These are phyloP conservation scores for Tolypocladium cylindrosporum DNA, from an alignment of 2,329 filamentous ascomycete genomes.

Conservation along the genomic window DNA sequence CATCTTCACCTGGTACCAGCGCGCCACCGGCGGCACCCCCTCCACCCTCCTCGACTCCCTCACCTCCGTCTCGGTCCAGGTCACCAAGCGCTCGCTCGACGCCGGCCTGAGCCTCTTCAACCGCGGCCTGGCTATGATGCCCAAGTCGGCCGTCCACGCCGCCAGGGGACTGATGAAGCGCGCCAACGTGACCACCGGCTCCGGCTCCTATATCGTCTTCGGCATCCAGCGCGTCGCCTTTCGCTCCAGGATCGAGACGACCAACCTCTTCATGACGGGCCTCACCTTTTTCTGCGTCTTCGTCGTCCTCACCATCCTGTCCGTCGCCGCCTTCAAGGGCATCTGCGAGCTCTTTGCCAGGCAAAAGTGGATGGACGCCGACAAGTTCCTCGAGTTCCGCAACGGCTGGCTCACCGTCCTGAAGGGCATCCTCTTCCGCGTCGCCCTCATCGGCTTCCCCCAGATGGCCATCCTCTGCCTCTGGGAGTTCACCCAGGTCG, in stretches of 20 bases:
- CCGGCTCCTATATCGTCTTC: constrained; percentile 53
- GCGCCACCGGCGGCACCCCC: constrained; percentile 79
- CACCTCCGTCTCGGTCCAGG: constrained; percentile 68
- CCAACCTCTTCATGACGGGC: constrained; percentile 89
- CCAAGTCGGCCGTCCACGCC: constrained; percentile 24
- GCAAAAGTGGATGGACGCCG: constrained; percentile 66
- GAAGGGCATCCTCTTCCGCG: constrained; percentile 87
- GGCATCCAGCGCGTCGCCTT: constrained; percentile 89
- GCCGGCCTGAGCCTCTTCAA: constrained; percentile 36
- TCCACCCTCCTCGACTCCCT: constrained; percentile 69
- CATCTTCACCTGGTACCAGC: constrained; percentile 93
- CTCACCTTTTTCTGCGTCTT: constrained; percentile 84
- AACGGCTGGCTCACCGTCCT: constrained; percentile 89
- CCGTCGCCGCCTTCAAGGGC: constrained; percentile 71
- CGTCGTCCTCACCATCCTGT: constrained; percentile 61
- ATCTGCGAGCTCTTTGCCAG: constrained; percentile 67
- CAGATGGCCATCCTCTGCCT: constrained; percentile 84
- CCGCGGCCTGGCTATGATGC: constrained; percentile 44
- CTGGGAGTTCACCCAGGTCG: constrained; percentile 82
- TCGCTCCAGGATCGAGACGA: constrained; percentile 62
- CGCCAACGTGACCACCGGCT: constrained; percentile 40
- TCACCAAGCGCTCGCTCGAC: constrained; percentile 52
- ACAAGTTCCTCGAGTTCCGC: constrained; percentile 88
- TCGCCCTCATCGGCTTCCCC: constrained; percentile 83
- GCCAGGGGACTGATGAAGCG: constrained; percentile 40